Evolutionary conservation across 768 basidiomycete species (phyloP).

Genomic region (Phaeotremella fagi): DNA sequence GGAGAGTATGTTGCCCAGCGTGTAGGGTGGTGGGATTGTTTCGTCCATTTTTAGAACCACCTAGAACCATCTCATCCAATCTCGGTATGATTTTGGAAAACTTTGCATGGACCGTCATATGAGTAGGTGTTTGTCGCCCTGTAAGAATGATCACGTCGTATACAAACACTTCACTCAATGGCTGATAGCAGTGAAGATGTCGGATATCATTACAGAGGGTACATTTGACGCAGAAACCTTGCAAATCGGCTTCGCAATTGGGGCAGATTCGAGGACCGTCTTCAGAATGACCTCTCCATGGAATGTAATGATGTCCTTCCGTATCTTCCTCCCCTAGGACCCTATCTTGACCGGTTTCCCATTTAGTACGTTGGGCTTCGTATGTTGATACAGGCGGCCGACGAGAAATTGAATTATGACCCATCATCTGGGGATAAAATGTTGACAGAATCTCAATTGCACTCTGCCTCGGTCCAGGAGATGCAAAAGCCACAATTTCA

Average conservation of each 20-base stretch:
- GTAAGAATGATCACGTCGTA: conserved; percentile 18
- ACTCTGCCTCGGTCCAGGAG: conserved; percentile 55
- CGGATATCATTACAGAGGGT: conserved; percentile 64
- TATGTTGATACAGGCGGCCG: conserved; percentile 53
- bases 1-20: conserved; percentile 56
- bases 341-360: conserved; percentile 30
- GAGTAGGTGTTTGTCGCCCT: conserved; percentile 7
- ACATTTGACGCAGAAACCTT: conserved; percentile 69
- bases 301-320: conserved; percentile 27
- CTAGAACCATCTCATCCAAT: conserved; percentile 13
- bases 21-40: conserved; percentile 12
- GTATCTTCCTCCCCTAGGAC: conserved; percentile 21
- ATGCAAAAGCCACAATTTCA: conserved; percentile 65
- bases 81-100: conserved; percentile 12
- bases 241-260: conserved; percentile 54
- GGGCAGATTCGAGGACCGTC: conserved; percentile 51
- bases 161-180: conserved; percentile 59
- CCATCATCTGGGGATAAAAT: conserved; percentile 66
- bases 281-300: conserved; percentile 26
- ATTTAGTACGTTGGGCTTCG: conserved; percentile 13
- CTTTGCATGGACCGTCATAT: conserved; percentile 15
- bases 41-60: conserved; percentile 3
- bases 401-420: conserved; percentile 61
- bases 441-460: conserved; percentile 59
- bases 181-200: conserved; percentile 75